Evolutionary conservation across 768 basidiomycete species (phyloP).

Genomic region (Tulasnella sp.): DNA sequence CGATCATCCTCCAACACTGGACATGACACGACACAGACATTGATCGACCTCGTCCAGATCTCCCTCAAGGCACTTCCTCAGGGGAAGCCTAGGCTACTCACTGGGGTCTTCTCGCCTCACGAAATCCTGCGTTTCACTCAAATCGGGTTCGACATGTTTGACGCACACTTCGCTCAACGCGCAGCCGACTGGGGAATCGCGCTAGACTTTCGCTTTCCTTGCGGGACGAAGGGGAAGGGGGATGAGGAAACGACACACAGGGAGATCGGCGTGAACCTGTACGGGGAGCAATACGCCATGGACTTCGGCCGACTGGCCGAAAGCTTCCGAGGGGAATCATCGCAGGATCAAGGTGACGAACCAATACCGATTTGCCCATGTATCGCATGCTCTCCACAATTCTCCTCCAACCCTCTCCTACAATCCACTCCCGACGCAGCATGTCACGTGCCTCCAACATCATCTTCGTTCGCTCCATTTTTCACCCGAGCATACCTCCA

Average conservation of each 20-base stretch:
- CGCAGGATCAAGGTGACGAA: slow-evolving; percentile 22
- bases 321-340: slow-evolving; percentile 33
- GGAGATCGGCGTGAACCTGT: slow-evolving; percentile 63
- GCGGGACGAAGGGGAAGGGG: slow-evolving; percentile 22
- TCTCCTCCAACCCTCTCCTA: slow-evolving; percentile 14
- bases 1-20: neutral
- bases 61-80: slow-evolving; percentile 48
- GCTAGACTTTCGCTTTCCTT: slow-evolving; percentile 70
- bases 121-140: slow-evolving; percentile 60
- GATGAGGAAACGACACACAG: slow-evolving; percentile 21
- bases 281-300: slow-evolving; percentile 41
- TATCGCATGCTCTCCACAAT: slow-evolving; percentile 25
- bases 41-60: slow-evolving; percentile 40
- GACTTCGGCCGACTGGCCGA: slow-evolving; percentile 52
- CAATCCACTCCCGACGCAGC: slow-evolving; percentile 20
- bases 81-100: slow-evolving; percentile 54
- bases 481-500: slow-evolving; percentile 61
- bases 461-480: slow-evolving; percentile 16
- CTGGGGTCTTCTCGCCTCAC: slow-evolving; percentile 50
- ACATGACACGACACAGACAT: slow-evolving; percentile 3
- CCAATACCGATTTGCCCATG: slow-evolving; percentile 18
- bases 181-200: slow-evolving; percentile 64
- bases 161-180: slow-evolving; percentile 57
- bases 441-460: slow-evolving; percentile 18
- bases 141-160: slow-evolving; percentile 68